Conservation (phyloP, 257 asterid genomes). For the Striga asiatica region DNA sequence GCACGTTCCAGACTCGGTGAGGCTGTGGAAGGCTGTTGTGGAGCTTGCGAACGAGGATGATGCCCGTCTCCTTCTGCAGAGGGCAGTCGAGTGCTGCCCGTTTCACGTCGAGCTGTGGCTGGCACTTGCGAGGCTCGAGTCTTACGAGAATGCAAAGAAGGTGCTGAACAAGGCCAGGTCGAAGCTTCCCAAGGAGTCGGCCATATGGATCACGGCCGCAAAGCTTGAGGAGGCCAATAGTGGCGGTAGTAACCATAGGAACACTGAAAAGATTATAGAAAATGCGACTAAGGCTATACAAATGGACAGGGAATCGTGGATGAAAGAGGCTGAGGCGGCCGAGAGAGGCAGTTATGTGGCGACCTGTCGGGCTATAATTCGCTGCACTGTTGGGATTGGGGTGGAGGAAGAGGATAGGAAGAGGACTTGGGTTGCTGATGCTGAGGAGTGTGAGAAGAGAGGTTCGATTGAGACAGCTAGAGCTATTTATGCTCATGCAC, state of each 20-base stretch:
- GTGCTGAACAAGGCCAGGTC: conserved; percentile 76
- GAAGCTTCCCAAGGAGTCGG: conserved; percentile 77
- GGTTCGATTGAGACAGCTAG: conserved; percentile 91
- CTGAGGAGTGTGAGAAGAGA: conserved; percentile 87
- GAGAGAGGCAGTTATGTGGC: conserved; percentile 85
- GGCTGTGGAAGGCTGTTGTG: conserved; percentile 95
- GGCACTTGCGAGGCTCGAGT: conserved; percentile 82
- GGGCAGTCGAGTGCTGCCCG: conserved; percentile 77
- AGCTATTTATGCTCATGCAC: conserved; percentile 77
- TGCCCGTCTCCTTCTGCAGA: conserved; percentile 60
- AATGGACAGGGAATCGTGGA: conserved; percentile 87
- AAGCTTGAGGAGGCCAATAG: conserved; percentile 88
- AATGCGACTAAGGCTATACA: conserved; percentile 76
- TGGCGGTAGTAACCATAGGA: no score
- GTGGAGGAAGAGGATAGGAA: conserved; percentile 95
- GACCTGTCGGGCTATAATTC: conserved; percentile 82
- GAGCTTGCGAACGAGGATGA: conserved; percentile 84
- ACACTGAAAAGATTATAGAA: conserved; percentile 50
- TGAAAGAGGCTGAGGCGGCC: conserved; percentile 93
- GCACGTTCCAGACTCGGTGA: conserved; percentile 67
- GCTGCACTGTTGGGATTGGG: conserved; percentile 65
- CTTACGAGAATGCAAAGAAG: conserved; percentile 70
- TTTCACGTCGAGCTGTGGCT: conserved; percentile 73
- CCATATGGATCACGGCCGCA: conserved; percentile 90
- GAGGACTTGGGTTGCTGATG: conserved; percentile 97